phyloP scores from a whole-genome alignment of 768 basidiomycete genomes.

The Suillus ampliporus region DNA sequence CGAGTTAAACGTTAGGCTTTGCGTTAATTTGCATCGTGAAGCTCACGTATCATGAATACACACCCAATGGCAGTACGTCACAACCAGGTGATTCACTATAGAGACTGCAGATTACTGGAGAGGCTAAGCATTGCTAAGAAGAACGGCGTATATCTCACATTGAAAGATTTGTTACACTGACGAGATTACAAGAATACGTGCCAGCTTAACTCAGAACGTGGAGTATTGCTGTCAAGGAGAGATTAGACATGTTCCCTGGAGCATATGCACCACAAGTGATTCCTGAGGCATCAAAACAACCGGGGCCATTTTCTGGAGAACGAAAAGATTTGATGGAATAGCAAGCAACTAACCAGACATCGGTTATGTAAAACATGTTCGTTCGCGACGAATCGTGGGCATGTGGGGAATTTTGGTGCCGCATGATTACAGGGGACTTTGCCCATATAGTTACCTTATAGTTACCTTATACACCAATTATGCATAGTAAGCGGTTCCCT shows the following conservation, averaged over 20 bases:
- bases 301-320: neutral
- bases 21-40: neutral
- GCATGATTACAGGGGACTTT: too few relatives aligned
- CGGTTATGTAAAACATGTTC: neutral
- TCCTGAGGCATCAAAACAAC: neutral
- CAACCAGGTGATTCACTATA: neutral
- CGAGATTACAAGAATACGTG: slow-evolving; percentile 28
- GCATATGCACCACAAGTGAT: neutral
- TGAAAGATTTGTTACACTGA: neutral
- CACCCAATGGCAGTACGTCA: neutral
- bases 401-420: neutral
- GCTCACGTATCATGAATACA: neutral
- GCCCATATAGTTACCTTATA: too few relatives aligned
- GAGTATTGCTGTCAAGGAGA: slow-evolving; percentile 6
- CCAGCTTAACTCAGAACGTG: neutral
- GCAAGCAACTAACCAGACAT: neutral
- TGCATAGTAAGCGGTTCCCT: too few relatives aligned
- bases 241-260: slow-evolving; percentile 7
- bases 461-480: too few relatives aligned
- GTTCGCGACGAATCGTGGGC: neutral
- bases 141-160: neutral
- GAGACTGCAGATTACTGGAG: neutral
- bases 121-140: too few relatives aligned
- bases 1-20: neutral
- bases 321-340: neutral